Base-by-base conservation (phyloP, 805 yeast species). In the Yarrowia sp. region DNA sequence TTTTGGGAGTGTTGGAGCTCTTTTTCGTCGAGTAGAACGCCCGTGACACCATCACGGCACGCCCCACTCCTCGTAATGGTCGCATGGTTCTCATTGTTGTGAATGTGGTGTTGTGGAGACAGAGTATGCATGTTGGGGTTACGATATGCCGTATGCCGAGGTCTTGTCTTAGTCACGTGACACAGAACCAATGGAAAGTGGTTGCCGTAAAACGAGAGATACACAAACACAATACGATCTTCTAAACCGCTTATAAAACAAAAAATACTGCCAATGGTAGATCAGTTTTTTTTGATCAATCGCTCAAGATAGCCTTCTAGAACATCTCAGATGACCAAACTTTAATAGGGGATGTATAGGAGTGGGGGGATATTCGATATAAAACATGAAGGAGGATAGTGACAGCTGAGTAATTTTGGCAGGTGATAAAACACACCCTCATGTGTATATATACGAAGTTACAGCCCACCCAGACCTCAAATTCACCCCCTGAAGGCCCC, bases 301-400 rank as follows among this genome's bases (percentile, higher is more conserved):
- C 28, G 5, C 5, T 3, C 28, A 22, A 22, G 28, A 22, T 22
- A 22, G 28, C 28, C 28, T 45, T 45, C 50, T 45, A 45, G 50
- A 45, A 45, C 35, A 45, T 43, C 50, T 45, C 50, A 45, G 50
- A 45, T 45, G 50, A 45, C 50, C 50, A 14, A 45, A 45, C 50
- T 28, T 14, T 28, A 45, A 31, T 14, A 8, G 15, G 14, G 28
- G 28, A 22, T n/a, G 43, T 4, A n/a, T 39, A 17, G 47, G 32
- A 9, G 32, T n/a, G 35, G 18, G 17, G 32, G 13, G 3, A 22
- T 6, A 7, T 6, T 13, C 14, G 33, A 6, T n/a, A 9, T 43
- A 11, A 11, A 43, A 43, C 4, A 13, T 2, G 44, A 10, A 5
- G 28, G 28, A 22, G 28, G 1, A 17, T 42, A 42, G 6, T 42